Percentiles rank a stretch among this genome's conserved stretches.
These are phyloP conservation scores for Trypanosoma mega DNA, from an alignment of 208 protist species.

Conservation along the genomic window DNA sequence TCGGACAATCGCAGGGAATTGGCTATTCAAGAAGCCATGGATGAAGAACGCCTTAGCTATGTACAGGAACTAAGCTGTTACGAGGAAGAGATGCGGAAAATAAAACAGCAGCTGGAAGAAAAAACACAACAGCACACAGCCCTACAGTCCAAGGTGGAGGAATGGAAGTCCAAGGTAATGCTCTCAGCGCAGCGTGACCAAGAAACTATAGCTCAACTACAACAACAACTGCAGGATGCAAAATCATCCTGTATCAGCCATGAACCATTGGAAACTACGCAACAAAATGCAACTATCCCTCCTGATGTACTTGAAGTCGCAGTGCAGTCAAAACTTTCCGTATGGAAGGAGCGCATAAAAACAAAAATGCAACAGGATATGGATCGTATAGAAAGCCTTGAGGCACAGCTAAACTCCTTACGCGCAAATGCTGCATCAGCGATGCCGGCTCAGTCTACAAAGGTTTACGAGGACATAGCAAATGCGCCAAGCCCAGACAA, in stretches of 20 bases:
- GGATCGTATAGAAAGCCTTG: slow-evolving; percentile 31
- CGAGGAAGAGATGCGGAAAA: slow-evolving; percentile 23
- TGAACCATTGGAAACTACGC: neutral
- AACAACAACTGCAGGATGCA: neutral
- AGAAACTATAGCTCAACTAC: slow-evolving; percentile 26
- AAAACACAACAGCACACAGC: slow-evolving; percentile 22
- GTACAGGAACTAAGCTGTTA: slow-evolving; percentile 30
- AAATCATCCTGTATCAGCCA: neutral
- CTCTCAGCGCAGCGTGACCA: slow-evolving; percentile 25
- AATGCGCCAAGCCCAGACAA: neutral
- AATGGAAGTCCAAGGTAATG: slow-evolving; percentile 43
- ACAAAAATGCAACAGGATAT: slow-evolving; percentile 28
- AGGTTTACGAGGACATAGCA: no score
- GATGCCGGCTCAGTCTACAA: no score
- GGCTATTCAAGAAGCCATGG: slow-evolving; percentile 26
- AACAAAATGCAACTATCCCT: slow-evolving; percentile 8
- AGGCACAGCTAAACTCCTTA: slow-evolving; percentile 10
- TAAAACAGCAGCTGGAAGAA: slow-evolving; percentile 16
- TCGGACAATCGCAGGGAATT: slow-evolving; percentile 11
- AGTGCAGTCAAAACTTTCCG: slow-evolving; percentile 29
- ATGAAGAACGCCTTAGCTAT: slow-evolving; percentile 36
- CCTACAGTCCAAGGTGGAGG: slow-evolving; percentile 35
- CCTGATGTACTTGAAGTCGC: slow-evolving; percentile 21
- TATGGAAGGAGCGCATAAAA: slow-evolving; percentile 42
- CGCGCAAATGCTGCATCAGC: neutral